A percentile compares a stretch with the other conserved stretches of the same genome.
Conservation (phyloP, 352 stramenopile species). For the Phytophthora lateralis region DNA sequence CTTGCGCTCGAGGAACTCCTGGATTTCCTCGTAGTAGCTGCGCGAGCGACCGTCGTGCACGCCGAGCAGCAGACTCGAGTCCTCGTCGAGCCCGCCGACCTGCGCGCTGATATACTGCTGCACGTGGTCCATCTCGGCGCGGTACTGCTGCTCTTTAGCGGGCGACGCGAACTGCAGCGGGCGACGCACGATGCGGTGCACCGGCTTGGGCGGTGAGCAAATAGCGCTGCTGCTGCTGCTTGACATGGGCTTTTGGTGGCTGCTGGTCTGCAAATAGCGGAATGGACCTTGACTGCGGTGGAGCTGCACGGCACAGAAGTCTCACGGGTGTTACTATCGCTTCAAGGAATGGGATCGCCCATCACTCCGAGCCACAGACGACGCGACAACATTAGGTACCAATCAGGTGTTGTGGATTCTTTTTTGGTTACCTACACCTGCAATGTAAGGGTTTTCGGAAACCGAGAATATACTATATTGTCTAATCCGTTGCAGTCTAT, state of each 20-base stretch:
- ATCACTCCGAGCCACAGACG: constrained; percentile 19
- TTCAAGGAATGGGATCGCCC: constrained; percentile 28
- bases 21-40: constrained; percentile 63
- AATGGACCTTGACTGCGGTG: constrained; percentile 23
- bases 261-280: constrained; percentile 23
- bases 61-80: constrained; percentile 39
- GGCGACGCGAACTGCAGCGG: constrained; percentile 42
- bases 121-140: constrained; percentile 56
- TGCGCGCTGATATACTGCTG: constrained; percentile 55
- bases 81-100: constrained; percentile 44
- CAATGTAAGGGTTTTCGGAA: constrained; percentile 1
- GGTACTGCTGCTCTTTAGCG: constrained; percentile 45
- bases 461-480: too few species aligned
- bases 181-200: constrained; percentile 21
- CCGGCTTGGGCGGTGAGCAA: neutral
- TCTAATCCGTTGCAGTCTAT: neutral
- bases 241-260: constrained; percentile 16
- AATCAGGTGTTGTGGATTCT: constrained; percentile 32
- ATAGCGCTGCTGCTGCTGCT: constrained; percentile 8
- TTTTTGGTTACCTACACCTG: constrained; percentile 35
- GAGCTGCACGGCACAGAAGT: constrained; percentile 14
- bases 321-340: constrained; percentile 35
- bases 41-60: constrained; percentile 57
- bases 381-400: constrained; percentile 35
- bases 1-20: constrained; percentile 57